Evolutionary conservation across 371 early-diverging fungal species (phyloP).

Genomic region (Nematocida parisii): DNA sequence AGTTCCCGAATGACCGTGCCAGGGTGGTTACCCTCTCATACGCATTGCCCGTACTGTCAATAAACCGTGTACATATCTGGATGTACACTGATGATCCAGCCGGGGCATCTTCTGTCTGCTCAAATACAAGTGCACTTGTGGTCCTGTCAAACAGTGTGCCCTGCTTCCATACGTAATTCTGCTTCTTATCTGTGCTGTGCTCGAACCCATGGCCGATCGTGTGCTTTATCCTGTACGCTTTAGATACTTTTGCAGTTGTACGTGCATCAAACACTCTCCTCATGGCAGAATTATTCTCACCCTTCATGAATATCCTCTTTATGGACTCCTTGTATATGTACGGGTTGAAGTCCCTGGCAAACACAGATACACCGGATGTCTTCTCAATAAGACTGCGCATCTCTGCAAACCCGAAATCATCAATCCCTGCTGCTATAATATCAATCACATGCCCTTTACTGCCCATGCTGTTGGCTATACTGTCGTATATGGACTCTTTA

Average conservation of each 20-base stretch:
- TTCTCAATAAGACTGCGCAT: constrained; percentile 85
- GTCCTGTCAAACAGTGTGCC: constrained; percentile 57
- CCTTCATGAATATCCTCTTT: constrained; percentile 71
- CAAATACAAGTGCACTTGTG: constrained; percentile 62
- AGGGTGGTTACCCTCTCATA: constrained; percentile 67
- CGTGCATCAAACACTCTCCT: constrained; percentile 96
- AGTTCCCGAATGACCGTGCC: constrained; percentile 62
- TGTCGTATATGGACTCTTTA: constrained; percentile 84
- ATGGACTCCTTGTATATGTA: constrained; percentile 66
- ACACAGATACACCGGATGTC: constrained; percentile 89
- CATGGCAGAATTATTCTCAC: constrained; percentile 81
- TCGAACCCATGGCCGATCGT: constrained; percentile 65
- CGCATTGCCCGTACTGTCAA: constrained; percentile 60
- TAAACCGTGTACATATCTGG: constrained; percentile 68
- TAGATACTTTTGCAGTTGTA: constrained; percentile 75
- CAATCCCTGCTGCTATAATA: constrained; percentile 83
- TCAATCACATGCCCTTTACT: constrained; percentile 79
- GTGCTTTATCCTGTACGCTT: constrained; percentile 61
- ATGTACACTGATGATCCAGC: constrained; percentile 63
- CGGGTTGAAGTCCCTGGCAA: constrained; percentile 75
- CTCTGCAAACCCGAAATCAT: constrained; percentile 90
- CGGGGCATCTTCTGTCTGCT: constrained; percentile 48
- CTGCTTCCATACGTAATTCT: constrained; percentile 61
- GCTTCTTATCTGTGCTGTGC: constrained; percentile 32
- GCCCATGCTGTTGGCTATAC: constrained; percentile 79